A percentile compares a stretch with the other conserved stretches of the same genome.
phyloP scores from a whole-genome alignment of 805 yeast genomes.

The Blastobotrys chiropterorum region DNA sequence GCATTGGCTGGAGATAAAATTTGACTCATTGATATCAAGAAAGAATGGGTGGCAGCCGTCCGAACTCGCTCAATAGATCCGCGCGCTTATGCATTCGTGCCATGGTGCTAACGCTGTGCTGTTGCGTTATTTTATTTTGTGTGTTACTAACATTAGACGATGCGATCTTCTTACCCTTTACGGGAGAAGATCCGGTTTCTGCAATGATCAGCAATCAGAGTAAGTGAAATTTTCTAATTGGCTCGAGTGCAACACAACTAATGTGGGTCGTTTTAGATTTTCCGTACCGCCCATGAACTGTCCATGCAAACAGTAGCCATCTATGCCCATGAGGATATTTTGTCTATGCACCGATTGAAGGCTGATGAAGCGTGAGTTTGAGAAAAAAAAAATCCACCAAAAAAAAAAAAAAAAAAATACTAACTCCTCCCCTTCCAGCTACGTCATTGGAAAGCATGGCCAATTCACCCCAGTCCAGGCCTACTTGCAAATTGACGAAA shows the following conservation, averaged over 20 bases:
- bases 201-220: slow-evolving; percentile 2
- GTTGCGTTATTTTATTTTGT: neutral
- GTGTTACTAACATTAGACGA: neutral
- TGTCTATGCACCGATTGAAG: slow-evolving; percentile 87
- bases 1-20: neutral
- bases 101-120: neutral
- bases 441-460: slow-evolving; percentile 83
- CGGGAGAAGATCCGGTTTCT: neutral
- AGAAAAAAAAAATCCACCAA: neutral
- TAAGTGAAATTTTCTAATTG: neutral
- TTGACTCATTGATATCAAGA: neutral
- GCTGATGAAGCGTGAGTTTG: neutral
- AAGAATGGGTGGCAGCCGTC: slow-evolving; percentile 1
- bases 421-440: slow-evolving; percentile 27
- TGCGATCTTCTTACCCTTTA: neutral
- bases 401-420: neutral
- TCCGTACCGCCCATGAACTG: slow-evolving; percentile 95
- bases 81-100: neutral
- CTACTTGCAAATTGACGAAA: slow-evolving; percentile 91
- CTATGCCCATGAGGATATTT: slow-evolving; percentile 91
- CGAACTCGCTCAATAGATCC: neutral
- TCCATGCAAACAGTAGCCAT: slow-evolving; percentile 97
- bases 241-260: slow-evolving; percentile 1
- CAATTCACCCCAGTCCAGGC: slow-evolving; percentile 95
- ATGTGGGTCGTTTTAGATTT: slow-evolving; percentile 42